Conservation (phyloP, 1,284 basidiomycete species). For the Wallemia mellicola region DNA sequence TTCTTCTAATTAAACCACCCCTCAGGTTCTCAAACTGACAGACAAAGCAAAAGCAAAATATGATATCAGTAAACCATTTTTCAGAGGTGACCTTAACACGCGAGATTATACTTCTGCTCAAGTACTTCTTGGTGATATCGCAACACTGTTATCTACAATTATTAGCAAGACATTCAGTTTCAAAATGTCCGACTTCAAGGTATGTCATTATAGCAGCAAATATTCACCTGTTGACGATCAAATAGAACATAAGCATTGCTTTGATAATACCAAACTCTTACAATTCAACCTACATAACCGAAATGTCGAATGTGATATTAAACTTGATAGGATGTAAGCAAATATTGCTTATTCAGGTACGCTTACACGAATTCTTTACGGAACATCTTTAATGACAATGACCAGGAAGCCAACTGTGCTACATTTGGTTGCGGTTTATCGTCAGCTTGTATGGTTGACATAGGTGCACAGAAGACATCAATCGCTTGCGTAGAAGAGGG, state of each 20-base stretch:
- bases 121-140: neutral
- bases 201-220: no score
- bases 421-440: constrained; percentile 87
- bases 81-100: neutral
- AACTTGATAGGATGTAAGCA: neutral
- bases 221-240: no score
- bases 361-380: no score
- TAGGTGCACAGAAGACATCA: constrained; percentile 56
- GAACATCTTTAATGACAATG: no score
- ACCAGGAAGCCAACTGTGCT: constrained; percentile 74
- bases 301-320: neutral
- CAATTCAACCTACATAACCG: neutral
- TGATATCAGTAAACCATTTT: neutral
- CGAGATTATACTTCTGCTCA: neutral
- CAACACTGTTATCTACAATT: neutral
- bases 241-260: neutral
- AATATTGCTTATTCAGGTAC: constrained; percentile 15
- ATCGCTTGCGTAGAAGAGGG: constrained; percentile 93
- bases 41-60: neutral
- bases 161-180: neutral
- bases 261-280: neutral
- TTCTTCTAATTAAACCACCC: no score
- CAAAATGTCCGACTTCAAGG: neutral
- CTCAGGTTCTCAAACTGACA: neutral
- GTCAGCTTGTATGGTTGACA: constrained; percentile 77